Base-by-base conservation (phyloP, 768 basidiomycete species). In the Lactifluus echinatus region DNA sequence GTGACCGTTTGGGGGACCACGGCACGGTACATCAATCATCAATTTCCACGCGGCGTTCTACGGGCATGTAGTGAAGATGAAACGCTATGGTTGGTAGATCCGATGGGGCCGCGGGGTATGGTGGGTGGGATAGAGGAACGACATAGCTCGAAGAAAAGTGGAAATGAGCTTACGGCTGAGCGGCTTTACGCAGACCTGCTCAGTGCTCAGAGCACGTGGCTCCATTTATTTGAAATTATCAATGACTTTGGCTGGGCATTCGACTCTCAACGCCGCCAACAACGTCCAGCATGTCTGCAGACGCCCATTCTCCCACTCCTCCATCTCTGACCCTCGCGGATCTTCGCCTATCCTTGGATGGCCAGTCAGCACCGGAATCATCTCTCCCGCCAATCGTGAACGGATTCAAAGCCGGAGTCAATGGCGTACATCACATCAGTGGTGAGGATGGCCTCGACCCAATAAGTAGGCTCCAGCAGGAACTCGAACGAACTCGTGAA, bases 401-500 rank as follows among this genome's bases (percentile, higher is more conserved):
- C 52, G 68, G 68, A 28, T 37, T 66, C 31, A 69, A 68, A 48
- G 50, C 64, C 12, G 34, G 56, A 2, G 23, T 56, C 14, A 66
- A 68, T 48, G 65, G 63, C 17, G 7, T 28, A 36, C 69, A 68
- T 40, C 66, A 68, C 36, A 63, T 66, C 29, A 69, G 70, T 8
- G 74, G 74, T 50, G 67, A 72, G 23, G 73, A 73, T 26, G 65
- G 66, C 36, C 66, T 74, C 43, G 82, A 85, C 66, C 77, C 81
- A 3, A 64, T 83, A 31, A 71, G 76, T 50, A 75, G 76, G 59
- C 75, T 96, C 5, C 83, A 89, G 69, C 74, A 77, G 50, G 90
- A 94, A 68, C 79, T 98, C 31, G 80, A 82, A 45, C 76, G 78
- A 49, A 84, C 88, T 23, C 76, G 79, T 56, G 83, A 87, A 64